Evolutionary conservation across 2,329 filamentous ascomycete genomes (phyloP).

Genomic region (Fusarium concolor): DNA sequence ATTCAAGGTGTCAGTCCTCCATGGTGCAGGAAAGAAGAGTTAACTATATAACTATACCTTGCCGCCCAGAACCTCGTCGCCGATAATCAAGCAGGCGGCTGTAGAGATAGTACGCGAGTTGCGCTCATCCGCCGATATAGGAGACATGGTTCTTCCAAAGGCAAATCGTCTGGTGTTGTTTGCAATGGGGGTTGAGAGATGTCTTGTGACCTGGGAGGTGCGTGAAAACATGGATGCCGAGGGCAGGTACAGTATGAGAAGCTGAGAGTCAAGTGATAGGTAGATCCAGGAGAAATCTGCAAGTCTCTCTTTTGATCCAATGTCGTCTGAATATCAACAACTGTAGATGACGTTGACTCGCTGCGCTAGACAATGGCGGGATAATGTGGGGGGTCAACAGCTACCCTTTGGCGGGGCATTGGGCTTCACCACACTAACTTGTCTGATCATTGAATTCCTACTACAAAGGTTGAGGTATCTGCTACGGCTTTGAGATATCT

Average conservation of each 20-base stretch:
- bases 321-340: slow-evolving; percentile 18
- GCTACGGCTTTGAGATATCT: slow-evolving; percentile 13
- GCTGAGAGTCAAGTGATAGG: neutral
- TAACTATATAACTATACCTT: slow-evolving; percentile 70
- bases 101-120: slow-evolving; percentile 81
- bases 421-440: slow-evolving; percentile 18
- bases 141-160: slow-evolving; percentile 55
- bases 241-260: slow-evolving; percentile 13
- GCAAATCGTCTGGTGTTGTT: slow-evolving; percentile 51
- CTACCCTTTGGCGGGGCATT: slow-evolving; percentile 33
- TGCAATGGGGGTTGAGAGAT: slow-evolving; percentile 61
- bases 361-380: neutral
- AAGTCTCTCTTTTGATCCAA: slow-evolving; percentile 20
- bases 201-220: slow-evolving; percentile 77
- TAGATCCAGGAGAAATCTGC: slow-evolving; percentile 4
- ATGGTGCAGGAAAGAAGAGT: neutral
- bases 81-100: slow-evolving; percentile 92
- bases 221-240: slow-evolving; percentile 76
- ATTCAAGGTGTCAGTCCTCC: slow-evolving; percentile 7
- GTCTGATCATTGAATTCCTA: slow-evolving; percentile 29
- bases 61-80: slow-evolving; percentile 95
- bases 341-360: slow-evolving; percentile 37
- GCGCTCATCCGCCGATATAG: slow-evolving; percentile 61
- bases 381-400: slow-evolving; percentile 19
- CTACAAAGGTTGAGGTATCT: neutral